Evolutionary conservation across 2,329 filamentous ascomycete species (phyloP).

Genomic region (Chaetoscypha palmicola): DNA sequence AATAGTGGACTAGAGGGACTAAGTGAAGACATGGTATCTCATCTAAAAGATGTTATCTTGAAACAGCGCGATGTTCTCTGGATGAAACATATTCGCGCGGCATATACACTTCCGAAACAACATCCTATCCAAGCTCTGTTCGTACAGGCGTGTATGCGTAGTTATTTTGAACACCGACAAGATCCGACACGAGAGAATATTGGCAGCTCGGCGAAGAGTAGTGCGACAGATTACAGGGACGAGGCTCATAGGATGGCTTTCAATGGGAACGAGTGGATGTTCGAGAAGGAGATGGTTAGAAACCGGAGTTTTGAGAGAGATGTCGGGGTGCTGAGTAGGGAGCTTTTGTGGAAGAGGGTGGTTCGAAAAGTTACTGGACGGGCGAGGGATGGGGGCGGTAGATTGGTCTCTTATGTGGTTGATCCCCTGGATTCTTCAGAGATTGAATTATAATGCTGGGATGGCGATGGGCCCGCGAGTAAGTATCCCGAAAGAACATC

Average conservation of each 20-base stretch:
- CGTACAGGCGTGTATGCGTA: not conserved
- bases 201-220: not conserved
- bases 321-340: not conserved
- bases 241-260: not conserved
- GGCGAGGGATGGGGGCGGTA: no score
- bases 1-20: not conserved
- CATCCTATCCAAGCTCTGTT: not conserved
- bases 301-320: not conserved
- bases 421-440: not conserved
- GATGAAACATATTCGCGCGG: not conserved
- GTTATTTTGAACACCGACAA: not conserved
- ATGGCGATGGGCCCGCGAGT: no score
- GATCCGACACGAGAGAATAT: not conserved
- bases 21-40: not conserved
- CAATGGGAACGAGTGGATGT: not conserved
- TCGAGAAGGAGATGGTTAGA: not conserved
- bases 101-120: not conserved
- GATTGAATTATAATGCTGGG: no score
- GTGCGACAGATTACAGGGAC: not conserved
- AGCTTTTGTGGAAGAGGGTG: not conserved
- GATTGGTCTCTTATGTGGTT: no score
- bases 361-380: no score
- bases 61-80: not conserved
- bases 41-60: not conserved
- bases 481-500: no score